phyloP scores from a whole-genome alignment of 2,329 filamentous ascomycete species.

The Orbilia quercus region DNA sequence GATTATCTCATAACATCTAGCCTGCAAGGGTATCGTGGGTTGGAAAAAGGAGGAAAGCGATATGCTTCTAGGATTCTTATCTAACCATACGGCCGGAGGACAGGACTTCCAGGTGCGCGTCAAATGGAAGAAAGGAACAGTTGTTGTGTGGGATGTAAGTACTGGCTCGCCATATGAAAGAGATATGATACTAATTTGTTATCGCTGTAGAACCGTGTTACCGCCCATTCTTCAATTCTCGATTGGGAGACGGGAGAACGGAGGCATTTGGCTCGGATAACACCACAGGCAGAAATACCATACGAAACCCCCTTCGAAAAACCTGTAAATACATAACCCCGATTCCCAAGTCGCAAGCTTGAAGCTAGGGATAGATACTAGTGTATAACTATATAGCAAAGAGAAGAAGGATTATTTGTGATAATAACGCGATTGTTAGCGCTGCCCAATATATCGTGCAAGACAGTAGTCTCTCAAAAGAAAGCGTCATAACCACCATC shows the following conservation, averaged over 20 bases:
- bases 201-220: slow-evolving; percentile 65
- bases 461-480: no score
- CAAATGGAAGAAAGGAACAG: slow-evolving; percentile 80
- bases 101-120: slow-evolving; percentile 79
- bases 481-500: not conserved
- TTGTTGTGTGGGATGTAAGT: slow-evolving; percentile 79
- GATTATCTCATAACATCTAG: not conserved
- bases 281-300: slow-evolving; percentile 77
- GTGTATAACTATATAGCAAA: no score
- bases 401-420: no score
- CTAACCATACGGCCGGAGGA: slow-evolving; percentile 77
- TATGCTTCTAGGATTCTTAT: slow-evolving; percentile 79
- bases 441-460: no score
- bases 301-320: slow-evolving; percentile 38
- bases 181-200: not conserved
- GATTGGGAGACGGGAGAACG: slow-evolving; percentile 84
- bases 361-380: not conserved
- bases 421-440: no score
- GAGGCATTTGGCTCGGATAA: slow-evolving; percentile 82
- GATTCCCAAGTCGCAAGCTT: not conserved
- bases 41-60: slow-evolving; percentile 90
- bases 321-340: not conserved
- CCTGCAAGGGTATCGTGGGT: slow-evolving; percentile 71
- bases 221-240: slow-evolving; percentile 79
- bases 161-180: not conserved